Evolutionary conservation across 1,284 basidiomycete species (phyloP).

Genomic region (Melampsora americana): DNA sequence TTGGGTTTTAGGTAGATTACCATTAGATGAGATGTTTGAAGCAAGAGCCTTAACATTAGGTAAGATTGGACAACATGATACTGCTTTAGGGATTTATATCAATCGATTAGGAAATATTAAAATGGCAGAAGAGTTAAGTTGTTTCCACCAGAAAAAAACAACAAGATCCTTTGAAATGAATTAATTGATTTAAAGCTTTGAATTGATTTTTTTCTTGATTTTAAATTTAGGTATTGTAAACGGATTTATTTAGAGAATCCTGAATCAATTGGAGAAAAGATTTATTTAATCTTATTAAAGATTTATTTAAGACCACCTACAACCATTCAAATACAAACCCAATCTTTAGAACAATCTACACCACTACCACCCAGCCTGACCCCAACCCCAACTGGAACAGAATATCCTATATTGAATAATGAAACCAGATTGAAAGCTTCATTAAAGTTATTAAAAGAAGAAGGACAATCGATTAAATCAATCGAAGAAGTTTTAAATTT

Average conservation of each 20-base stretch:
- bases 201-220: constrained; percentile 15
- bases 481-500: constrained; percentile 71
- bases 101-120: constrained; percentile 73
- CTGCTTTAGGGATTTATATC: constrained; percentile 87
- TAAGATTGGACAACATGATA: constrained; percentile 82
- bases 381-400: background rate
- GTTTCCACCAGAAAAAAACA: background rate
- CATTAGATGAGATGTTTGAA: constrained; percentile 75
- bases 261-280: constrained; percentile 56
- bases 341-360: constrained; percentile 53
- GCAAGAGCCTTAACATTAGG: constrained; percentile 86
- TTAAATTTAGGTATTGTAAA: constrained; percentile 71
- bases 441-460: constrained; percentile 74
- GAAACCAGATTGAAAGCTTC: constrained; percentile 58
- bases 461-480: constrained; percentile 75
- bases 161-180: constrained; percentile 1
- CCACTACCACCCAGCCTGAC: constrained; percentile 60
- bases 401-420: background rate
- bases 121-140: constrained; percentile 77
- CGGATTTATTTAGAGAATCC: constrained; percentile 62
- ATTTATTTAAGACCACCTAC: constrained; percentile 79
- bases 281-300: constrained; percentile 80
- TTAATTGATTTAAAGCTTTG: background rate
- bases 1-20: constrained; percentile 71
- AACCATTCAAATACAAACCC: constrained; percentile 45